A percentile compares a stretch with the other conserved stretches of the same genome.
These are phyloP conservation scores for Drechslerella coelobrocha DNA, from an alignment of 2,329 filamentous ascomycete species.

Conservation along the genomic window DNA sequence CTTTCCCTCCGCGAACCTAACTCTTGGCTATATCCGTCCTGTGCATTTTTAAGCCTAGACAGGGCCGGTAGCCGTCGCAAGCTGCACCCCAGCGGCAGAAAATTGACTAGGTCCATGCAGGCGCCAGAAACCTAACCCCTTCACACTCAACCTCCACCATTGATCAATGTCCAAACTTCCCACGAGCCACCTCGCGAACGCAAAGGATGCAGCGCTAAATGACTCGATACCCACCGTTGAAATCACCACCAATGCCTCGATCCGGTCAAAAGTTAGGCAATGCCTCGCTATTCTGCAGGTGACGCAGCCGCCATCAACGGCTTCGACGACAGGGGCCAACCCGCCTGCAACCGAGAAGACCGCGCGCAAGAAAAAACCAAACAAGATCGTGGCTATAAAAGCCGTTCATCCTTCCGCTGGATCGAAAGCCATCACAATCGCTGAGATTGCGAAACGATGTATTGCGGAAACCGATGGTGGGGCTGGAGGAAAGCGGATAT, in stretches of 20 bases:
- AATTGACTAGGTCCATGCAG: too few relatives aligned
- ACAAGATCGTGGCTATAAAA: constrained; percentile 22
- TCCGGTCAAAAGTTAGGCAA: constrained; percentile 33
- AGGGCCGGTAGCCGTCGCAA: too few relatives aligned
- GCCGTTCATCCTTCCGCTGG: constrained; percentile 31
- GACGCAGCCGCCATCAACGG: neutral
- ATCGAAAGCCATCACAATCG: constrained; percentile 37
- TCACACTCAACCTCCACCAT: neutral
- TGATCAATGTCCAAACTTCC: neutral
- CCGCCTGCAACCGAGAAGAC: neutral
- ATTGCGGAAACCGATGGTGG: constrained; percentile 20
- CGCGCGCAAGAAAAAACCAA: constrained; percentile 3
- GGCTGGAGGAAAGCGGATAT: neutral
- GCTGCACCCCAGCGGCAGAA: too few relatives aligned
- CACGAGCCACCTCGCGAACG: neutral
- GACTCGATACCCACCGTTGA: constrained; percentile 29
- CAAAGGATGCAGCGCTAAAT: constrained; percentile 7
- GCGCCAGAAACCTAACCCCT: too few relatives aligned
- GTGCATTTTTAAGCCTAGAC: too few relatives aligned
- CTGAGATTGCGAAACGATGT: constrained; percentile 40
- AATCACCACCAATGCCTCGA: constrained; percentile 17
- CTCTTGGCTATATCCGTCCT: too few relatives aligned
- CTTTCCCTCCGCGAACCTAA: neutral
- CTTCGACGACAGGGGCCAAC: neutral
- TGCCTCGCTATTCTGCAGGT: constrained; percentile 30